Conservation (phyloP, 345 rosid genomes). For the Limnanthes douglasii region DNA sequence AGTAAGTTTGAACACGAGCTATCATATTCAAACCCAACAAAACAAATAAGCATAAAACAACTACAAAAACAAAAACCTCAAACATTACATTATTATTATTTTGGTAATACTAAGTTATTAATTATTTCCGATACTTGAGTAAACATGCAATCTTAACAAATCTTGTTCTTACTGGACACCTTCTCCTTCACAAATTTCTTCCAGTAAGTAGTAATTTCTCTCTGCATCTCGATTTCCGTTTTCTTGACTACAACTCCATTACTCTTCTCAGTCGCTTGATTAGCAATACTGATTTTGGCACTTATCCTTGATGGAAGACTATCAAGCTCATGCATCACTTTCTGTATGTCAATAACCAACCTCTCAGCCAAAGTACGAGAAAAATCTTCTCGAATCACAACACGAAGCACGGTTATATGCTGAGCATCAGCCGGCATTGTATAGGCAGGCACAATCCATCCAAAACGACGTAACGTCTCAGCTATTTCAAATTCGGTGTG, state of each 20-base stretch:
- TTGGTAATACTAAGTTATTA: no score
- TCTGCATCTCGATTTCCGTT: slow-evolving; percentile 20
- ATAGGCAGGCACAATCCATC: slow-evolving; percentile 93
- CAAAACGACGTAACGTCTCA: slow-evolving; percentile 71
- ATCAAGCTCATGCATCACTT: slow-evolving; percentile 46
- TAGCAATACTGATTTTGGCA: slow-evolving; percentile 6
- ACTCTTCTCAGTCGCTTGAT: not conserved
- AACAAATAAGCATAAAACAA: no score
- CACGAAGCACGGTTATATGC: slow-evolving; percentile 81
- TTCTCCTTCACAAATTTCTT: slow-evolving; percentile 26
- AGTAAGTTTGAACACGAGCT: no score
- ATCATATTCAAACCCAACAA: no score
- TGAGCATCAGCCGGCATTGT: slow-evolving; percentile 88
- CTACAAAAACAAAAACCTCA: no score
- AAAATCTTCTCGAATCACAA: slow-evolving; percentile 83
- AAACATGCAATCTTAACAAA: no score
- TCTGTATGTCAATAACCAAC: slow-evolving; percentile 36
- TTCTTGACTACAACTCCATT: slow-evolving; percentile 23
- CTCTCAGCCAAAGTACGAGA: slow-evolving; percentile 87
- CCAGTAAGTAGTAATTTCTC: slow-evolving; percentile 47
- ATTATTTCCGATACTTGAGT: no score
- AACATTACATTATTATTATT: no score
- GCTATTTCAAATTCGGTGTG: slow-evolving; percentile 72
- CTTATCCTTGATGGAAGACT: slow-evolving; percentile 19
- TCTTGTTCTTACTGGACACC: slow-evolving; percentile 38